Percentiles rank a stretch among this genome's conserved stretches.
Conservation (phyloP, 768 basidiomycete genomes). For the Podaxis sp. region DNA sequence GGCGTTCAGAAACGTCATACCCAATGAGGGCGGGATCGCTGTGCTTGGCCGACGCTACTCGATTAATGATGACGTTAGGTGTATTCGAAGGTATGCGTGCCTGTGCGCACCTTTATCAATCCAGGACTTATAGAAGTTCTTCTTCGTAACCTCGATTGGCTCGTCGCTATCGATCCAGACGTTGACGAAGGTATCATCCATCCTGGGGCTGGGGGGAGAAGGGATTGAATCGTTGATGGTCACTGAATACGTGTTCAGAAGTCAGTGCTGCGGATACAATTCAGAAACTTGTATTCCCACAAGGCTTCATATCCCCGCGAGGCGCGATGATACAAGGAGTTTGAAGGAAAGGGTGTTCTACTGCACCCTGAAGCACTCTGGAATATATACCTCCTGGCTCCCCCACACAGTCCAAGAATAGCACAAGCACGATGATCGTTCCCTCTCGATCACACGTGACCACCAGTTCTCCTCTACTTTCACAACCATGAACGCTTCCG, state of each 20-base stretch:
- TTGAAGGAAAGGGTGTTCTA: not conserved
- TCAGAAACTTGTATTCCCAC: not conserved
- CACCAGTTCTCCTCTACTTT: slow-evolving; percentile 15
- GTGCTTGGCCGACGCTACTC: slow-evolving; percentile 52
- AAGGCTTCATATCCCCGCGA: not conserved
- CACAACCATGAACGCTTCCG: slow-evolving; percentile 59
- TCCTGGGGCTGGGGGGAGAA: slow-evolving; percentile 2
- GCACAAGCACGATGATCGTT: not conserved
- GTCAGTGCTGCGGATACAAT: not conserved
- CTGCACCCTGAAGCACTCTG: not conserved
- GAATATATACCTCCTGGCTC: not conserved
- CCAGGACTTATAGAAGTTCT: slow-evolving; percentile 11
- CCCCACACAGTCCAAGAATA: not conserved
- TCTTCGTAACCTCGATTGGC: slow-evolving; percentile 2
- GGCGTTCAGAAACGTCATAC: slow-evolving; percentile 29
- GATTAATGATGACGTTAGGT: not conserved
- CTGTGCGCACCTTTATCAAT: slow-evolving; percentile 1
- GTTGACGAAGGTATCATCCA: slow-evolving; percentile 43
- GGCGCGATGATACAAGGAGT: not conserved
- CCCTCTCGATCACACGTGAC: slow-evolving; percentile 22
- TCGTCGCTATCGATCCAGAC: slow-evolving; percentile 34
- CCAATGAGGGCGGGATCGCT: slow-evolving; percentile 41
- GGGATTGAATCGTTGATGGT: not conserved
- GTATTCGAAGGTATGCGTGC: not conserved
- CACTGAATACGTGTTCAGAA: not conserved